These are phyloP conservation scores for Tuber calosporum DNA, from an alignment of 495 filamentous ascomycete species.

Conservation along the genomic window DNA sequence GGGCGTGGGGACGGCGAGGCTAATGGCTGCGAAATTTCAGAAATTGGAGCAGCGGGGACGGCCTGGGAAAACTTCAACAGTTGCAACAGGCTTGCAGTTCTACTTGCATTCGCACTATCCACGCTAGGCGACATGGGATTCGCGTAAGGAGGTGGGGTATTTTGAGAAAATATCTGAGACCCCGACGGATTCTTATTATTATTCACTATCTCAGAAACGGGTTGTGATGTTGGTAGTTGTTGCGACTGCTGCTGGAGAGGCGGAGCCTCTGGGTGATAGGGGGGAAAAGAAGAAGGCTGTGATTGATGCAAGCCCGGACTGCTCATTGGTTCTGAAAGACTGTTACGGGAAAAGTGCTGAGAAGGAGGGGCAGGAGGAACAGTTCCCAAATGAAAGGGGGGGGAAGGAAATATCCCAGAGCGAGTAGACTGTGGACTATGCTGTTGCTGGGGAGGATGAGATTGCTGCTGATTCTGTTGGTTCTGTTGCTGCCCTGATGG, in stretches of 20 bases:
- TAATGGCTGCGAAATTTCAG: slow-evolving; percentile 41
- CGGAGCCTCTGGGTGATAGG: slow-evolving; percentile 19
- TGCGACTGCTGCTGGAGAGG: slow-evolving; percentile 15
- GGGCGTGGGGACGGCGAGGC: slow-evolving; percentile 45
- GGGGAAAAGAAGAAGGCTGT: slow-evolving; percentile 27
- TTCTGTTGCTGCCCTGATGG: slow-evolving; percentile 30
- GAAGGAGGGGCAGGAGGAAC: slow-evolving; percentile 41
- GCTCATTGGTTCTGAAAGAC: slow-evolving; percentile 12
- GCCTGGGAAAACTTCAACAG: slow-evolving; percentile 77
- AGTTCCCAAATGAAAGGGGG: slow-evolving; percentile 38
- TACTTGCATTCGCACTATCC: slow-evolving; percentile 50
- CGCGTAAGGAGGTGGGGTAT: slow-evolving; percentile 32
- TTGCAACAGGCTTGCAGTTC: slow-evolving; percentile 67
- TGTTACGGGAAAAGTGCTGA: slow-evolving; percentile 33
- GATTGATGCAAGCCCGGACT: slow-evolving; percentile 26
- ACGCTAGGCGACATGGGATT: slow-evolving; percentile 39
- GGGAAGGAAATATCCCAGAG: slow-evolving; percentile 29
- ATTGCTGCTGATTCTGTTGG: slow-evolving; percentile 20
- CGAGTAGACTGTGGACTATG: slow-evolving; percentile 14
- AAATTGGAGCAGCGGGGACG: slow-evolving; percentile 38
- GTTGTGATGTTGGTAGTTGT: slow-evolving; percentile 25
- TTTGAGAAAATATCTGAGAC: slow-evolving; percentile 29
- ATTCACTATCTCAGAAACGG: slow-evolving; percentile 2
- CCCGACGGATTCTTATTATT: slow-evolving; percentile 27
- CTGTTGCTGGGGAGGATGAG: slow-evolving; percentile 28